Percentiles rank a stretch among this genome's conserved stretches.
Conservation (phyloP, 306 rosid species). For the Hippophae gyantsensis region DNA sequence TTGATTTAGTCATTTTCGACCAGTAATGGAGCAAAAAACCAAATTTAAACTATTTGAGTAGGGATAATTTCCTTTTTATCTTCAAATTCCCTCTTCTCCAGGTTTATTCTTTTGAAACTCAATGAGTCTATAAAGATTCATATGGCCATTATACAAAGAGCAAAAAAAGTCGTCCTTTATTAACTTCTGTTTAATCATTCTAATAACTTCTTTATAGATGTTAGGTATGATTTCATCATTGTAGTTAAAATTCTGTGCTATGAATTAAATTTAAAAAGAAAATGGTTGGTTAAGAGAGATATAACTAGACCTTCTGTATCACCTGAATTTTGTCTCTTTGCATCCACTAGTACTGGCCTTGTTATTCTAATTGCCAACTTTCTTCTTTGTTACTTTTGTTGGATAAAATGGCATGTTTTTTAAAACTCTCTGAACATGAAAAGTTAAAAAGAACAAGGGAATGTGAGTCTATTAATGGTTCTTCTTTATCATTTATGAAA, state of each 20-base stretch:
- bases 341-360: constrained; percentile 50
- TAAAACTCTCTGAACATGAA: constrained; percentile 35
- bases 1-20: no score
- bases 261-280: constrained; percentile 65
- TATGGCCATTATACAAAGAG: constrained; percentile 86
- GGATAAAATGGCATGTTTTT: constrained; percentile 33
- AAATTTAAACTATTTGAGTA: no score
- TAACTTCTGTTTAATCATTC: constrained; percentile 71
- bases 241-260: constrained; percentile 63
- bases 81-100: constrained; percentile 3
- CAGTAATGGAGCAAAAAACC: no score
- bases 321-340: constrained; percentile 85
- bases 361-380: constrained; percentile 31
- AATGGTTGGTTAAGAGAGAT: constrained; percentile 86
- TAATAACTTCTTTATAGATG: constrained; percentile 71
- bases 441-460: constrained; percentile 19
- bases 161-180: constrained; percentile 44
- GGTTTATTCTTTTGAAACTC: constrained; percentile 76
- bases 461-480: background rate
- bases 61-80: no score
- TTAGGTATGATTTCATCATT: constrained; percentile 83
- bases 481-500: no score
- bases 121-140: constrained; percentile 70
- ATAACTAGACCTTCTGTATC: constrained; percentile 81
- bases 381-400: constrained; percentile 35